Evolutionary conservation across 208 protist genomes (phyloP), one percentile per base, ranked within the genome.

Genomic region (Trypanosoma vivax): DNA sequence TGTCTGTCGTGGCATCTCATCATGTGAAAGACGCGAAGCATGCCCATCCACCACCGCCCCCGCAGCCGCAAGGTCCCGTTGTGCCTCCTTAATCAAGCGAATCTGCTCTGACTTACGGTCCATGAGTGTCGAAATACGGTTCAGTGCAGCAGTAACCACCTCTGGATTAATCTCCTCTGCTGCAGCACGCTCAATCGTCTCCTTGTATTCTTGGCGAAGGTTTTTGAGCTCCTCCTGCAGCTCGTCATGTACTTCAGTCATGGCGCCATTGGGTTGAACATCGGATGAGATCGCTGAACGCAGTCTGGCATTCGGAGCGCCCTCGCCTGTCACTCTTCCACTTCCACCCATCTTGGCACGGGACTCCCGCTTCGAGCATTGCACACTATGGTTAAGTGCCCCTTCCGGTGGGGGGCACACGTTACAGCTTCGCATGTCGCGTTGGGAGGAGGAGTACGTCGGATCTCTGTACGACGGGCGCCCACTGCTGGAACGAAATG

Each of bases 21-120:
- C 34, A 19, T 48, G 51, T 19, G 28, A 9, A 11, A 35, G 5
- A 6, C 56, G 53, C n/a, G 56, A 50, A 3, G 47, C 53, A 0
- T 41, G 53, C 38, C 54, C 41, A 48, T 54, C 37, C 50, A 59
- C 46, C 2, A 25, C 38, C 39, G 16, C 49, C 23, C 51, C 51
- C 1, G 55, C 60, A 0, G 45, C 31, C 6, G 29, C 35, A 11
- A 90, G 11, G 51, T 92, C 79, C 2, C 50, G 35, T 3, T 75
- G 65, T 0, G 79, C 79, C 30, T 70, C 73, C 27, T 72, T 70
- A 41, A 93, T 64, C 18, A 95, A 55, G 14, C 74, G 70, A 25
- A 92, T 69, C 59, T 95, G 88, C 38, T 89, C 76, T 25, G 75
- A 73, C 57, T 92, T 95, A 21, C 78, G 73, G 4, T 92, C 73